A percentile compares a stretch with the other conserved stretches of the same genome.
Conservation (phyloP, 75 land plant species). For the Picea sitchensis region DNA sequence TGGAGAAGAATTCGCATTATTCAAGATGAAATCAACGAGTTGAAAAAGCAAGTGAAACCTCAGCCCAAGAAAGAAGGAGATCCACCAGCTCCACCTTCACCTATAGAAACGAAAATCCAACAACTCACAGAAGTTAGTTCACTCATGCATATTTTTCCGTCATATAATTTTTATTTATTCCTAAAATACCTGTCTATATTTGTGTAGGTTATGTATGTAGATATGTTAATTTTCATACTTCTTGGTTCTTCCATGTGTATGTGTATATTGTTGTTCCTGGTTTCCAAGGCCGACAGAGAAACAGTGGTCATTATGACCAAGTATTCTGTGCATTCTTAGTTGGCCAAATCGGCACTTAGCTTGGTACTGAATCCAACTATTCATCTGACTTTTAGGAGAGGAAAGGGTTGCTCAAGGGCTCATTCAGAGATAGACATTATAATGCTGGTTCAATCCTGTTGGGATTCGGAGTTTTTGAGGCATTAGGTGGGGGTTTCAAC, state of each 20-base stretch:
- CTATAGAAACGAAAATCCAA: constrained; percentile 65
- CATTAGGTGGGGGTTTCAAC: constrained; percentile 79
- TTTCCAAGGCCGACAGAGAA: too few species aligned
- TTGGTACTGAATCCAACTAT: too few species aligned
- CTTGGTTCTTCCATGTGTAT: too few species aligned
- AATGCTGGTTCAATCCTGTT: constrained; percentile 94
- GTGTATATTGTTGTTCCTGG: too few species aligned
- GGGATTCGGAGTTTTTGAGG: constrained; percentile 79
- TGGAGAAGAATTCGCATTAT: constrained; percentile 92
- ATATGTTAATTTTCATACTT: neutral
- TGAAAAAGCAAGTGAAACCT: constrained; percentile 91
- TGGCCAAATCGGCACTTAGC: neutral
- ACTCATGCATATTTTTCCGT: neutral
- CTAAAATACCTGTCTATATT: neutral
- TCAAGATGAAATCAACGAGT: constrained; percentile 81
- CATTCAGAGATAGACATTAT: constrained; percentile 87
- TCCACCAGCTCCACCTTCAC: constrained; percentile 37
- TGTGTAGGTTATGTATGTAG: neutral
- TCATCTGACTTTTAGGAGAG: constrained; percentile 39
- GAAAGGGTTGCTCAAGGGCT: constrained; percentile 83
- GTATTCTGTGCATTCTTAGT: neutral
- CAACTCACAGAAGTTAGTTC: constrained; percentile 82
- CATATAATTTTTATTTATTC: neutral
- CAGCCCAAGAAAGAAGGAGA: constrained; percentile 21
- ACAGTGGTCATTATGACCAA: too few species aligned